These are phyloP conservation scores for Calonectria multiphialidica DNA, from an alignment of 2,329 filamentous ascomycete genomes.

Conservation along the genomic window DNA sequence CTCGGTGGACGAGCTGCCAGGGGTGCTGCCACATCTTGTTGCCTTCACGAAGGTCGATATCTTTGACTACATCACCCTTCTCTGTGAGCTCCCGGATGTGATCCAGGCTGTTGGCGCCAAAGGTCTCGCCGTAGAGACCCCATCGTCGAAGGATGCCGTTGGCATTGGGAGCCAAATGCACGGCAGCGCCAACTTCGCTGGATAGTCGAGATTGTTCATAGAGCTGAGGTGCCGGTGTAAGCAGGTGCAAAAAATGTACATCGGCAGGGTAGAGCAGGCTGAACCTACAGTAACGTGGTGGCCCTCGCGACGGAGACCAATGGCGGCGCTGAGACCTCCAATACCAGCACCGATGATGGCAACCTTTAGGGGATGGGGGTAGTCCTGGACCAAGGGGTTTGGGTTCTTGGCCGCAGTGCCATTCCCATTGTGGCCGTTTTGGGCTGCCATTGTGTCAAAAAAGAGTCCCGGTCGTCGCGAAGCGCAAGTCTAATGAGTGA, in stretches of 20 bases:
- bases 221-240: conserved; percentile 54
- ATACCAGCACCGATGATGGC: conserved; percentile 51
- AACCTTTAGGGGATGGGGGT: conserved; percentile 25
- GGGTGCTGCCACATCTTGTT: conserved; percentile 59
- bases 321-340: conserved; percentile 60
- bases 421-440: conserved; percentile 21
- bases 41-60: conserved; percentile 47
- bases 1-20: conserved; percentile 65
- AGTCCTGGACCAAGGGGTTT: conserved; percentile 25
- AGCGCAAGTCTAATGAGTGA: neutral
- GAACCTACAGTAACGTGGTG: conserved; percentile 52
- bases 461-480: neutral
- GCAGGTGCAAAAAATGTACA: neutral
- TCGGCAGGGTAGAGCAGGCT: neutral
- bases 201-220: conserved; percentile 69
- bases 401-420: conserved; percentile 19
- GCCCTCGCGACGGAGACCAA: conserved; percentile 61
- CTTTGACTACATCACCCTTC: conserved; percentile 50
- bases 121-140: conserved; percentile 52
- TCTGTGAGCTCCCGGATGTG: conserved; percentile 52
- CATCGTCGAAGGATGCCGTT: conserved; percentile 65
- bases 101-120: conserved; percentile 52
- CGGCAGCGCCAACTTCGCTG: conserved; percentile 69
- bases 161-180: conserved; percentile 72
- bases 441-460: conserved; percentile 10